A percentile compares a stretch with the other conserved stretches of the same genome.
These are phyloP conservation scores for Russula lepida DNA, from an alignment of 768 basidiomycete genomes.

Conservation along the genomic window DNA sequence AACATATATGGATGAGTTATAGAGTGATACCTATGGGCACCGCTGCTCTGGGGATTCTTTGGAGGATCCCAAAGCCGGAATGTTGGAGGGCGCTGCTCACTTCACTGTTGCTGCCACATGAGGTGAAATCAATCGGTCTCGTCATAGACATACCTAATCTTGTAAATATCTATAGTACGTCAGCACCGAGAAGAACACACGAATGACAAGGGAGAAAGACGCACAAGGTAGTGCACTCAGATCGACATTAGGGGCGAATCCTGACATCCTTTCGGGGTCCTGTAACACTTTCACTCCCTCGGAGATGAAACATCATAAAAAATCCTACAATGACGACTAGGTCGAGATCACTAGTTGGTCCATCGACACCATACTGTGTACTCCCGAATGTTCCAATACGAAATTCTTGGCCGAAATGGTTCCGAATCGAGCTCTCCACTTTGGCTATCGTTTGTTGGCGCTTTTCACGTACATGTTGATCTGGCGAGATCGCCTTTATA, in stretches of 20 bases:
- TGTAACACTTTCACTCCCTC: slow-evolving; percentile 16
- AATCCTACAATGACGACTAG: slow-evolving; percentile 41
- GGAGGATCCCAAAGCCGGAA: slow-evolving; percentile 28
- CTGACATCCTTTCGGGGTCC: slow-evolving; percentile 29
- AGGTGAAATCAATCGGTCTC: not conserved
- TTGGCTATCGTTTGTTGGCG: slow-evolving; percentile 12
- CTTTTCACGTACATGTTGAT: not conserved
- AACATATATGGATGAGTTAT: not conserved
- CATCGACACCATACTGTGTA: slow-evolving; percentile 39
- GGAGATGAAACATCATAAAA: not conserved
- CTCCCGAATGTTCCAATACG: slow-evolving; percentile 41
- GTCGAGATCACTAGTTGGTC: slow-evolving; percentile 40
- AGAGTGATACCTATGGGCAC: slow-evolving; percentile 32
- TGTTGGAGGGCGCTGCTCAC: slow-evolving; percentile 27
- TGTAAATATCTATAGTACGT: slow-evolving; percentile 26
- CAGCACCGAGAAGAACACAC: not conserved
- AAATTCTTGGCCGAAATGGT: slow-evolving; percentile 30
- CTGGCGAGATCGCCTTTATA: not conserved
- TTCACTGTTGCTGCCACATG: slow-evolving; percentile 21
- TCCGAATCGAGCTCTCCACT: slow-evolving; percentile 5
- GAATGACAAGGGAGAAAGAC: not conserved
- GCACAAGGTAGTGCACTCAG: slow-evolving; percentile 27
- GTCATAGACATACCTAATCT: slow-evolving; percentile 23
- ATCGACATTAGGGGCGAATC: slow-evolving; percentile 26
- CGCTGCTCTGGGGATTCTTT: slow-evolving; percentile 24